phyloP scores from a whole-genome alignment of 495 filamentous ascomycete species.

The Melanomma pulvis-pyrius region DNA sequence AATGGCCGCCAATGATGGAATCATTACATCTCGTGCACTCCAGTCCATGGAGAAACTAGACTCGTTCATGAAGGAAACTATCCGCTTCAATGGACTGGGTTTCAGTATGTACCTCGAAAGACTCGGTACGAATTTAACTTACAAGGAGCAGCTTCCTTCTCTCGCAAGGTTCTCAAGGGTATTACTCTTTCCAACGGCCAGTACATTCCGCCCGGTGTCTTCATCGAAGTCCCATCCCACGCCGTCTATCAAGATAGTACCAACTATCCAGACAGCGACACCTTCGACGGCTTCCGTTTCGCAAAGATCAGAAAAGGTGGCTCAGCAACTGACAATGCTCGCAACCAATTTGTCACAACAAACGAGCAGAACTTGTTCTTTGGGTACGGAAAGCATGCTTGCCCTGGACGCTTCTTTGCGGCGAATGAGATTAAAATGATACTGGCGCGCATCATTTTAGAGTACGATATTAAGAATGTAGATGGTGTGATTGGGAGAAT shows the following conservation, averaged over 20 bases:
- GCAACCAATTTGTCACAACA: conserved; percentile 31
- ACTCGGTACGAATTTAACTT: neutral
- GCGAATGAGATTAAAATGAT: conserved; percentile 38
- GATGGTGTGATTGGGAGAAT: conserved; percentile 22
- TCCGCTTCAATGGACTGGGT: conserved; percentile 12
- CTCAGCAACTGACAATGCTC: neutral
- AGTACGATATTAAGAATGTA: conserved; percentile 29
- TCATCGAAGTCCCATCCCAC: conserved; percentile 23
- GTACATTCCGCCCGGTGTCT: conserved; percentile 28
- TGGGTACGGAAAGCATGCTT: conserved; percentile 31
- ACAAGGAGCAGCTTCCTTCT: conserved; percentile 22
- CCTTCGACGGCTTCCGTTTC: conserved; percentile 34
- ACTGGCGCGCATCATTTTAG: conserved; percentile 14
- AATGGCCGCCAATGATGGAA: conserved; percentile 25
- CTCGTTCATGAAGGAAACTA: conserved; percentile 33
- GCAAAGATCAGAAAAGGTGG: conserved; percentile 18
- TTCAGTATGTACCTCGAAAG: conserved; percentile 11
- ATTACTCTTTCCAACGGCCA: conserved; percentile 35
- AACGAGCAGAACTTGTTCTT: conserved; percentile 25
- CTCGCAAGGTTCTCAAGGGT: conserved; percentile 29
- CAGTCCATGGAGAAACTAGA: conserved; percentile 35
- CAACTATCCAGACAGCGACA: conserved; percentile 25
- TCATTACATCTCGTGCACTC: conserved; percentile 22
- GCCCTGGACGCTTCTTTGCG: conserved; percentile 33
- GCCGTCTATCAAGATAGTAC: conserved; percentile 23